Evolutionary conservation across 148 eudicot species (phyloP).

Genomic region (Dianthus caryophyllus): DNA sequence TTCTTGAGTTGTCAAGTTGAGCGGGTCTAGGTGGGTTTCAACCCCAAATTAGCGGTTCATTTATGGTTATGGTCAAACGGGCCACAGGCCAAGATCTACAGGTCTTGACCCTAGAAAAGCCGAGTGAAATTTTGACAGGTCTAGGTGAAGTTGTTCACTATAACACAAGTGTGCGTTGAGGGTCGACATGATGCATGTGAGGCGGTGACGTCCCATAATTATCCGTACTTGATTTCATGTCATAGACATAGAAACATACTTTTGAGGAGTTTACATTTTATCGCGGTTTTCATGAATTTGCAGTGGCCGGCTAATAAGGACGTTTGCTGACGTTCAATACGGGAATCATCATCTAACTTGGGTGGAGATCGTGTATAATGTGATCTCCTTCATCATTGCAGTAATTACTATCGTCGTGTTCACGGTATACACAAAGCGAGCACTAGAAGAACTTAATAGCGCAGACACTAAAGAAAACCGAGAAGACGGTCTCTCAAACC

Average conservation of each 20-base stretch:
- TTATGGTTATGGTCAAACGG: no score
- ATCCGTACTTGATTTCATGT: background rate
- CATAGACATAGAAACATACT: background rate
- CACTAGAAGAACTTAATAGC: constrained; percentile 53
- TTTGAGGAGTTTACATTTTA: background rate
- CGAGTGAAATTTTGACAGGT: no score
- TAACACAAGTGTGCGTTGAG: background rate
- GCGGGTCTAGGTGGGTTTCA: no score
- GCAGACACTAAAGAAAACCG: constrained; percentile 35
- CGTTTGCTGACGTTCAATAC: constrained; percentile 82
- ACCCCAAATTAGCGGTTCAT: no score
- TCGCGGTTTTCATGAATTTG: constrained; percentile 10
- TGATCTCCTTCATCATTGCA: constrained; percentile 71
- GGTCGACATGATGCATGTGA: background rate
- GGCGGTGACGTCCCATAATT: background rate
- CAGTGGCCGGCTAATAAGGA: constrained; percentile 89
- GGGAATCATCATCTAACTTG: constrained; percentile 67
- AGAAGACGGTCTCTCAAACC: constrained; percentile 26
- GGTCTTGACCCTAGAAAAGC: no score
- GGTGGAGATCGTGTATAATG: constrained; percentile 81
- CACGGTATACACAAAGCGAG: constrained; percentile 71
- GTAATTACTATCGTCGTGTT: constrained; percentile 53
- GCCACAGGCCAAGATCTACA: no score
- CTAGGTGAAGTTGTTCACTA: no score
- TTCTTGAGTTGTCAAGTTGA: no score